phyloP scores from a whole-genome alignment of 2,329 filamentous ascomycete genomes.

The Zymoseptoria brevis region DNA sequence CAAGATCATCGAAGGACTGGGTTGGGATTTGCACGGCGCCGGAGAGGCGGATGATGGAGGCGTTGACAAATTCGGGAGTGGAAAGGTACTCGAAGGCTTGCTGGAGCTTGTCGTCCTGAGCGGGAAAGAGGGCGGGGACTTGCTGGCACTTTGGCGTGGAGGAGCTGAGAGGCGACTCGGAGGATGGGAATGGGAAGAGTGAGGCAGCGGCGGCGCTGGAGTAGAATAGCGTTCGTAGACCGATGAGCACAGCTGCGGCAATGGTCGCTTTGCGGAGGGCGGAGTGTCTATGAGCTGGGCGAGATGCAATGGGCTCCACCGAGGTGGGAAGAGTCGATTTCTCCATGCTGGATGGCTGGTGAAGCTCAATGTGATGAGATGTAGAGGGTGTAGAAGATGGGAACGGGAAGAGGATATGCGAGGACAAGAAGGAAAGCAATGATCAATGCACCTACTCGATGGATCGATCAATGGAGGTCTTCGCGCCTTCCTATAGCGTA shows the following conservation, averaged over 20 bases:
- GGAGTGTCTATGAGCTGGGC: neutral
- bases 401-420: neutral
- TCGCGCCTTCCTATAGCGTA: neutral
- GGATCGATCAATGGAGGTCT: neutral
- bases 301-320: neutral
- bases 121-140: constrained; percentile 23
- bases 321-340: neutral
- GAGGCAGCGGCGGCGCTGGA: neutral
- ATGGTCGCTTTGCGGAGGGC: neutral
- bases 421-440: neutral
- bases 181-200: neutral
- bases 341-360: neutral
- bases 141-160: constrained; percentile 20
- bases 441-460: neutral
- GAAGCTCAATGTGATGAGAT: neutral
- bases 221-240: neutral
- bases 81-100: constrained; percentile 26
- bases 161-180: neutral
- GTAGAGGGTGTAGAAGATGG: neutral
- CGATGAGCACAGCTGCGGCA: neutral
- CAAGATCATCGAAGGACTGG: constrained; percentile 50
- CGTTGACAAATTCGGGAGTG: constrained; percentile 25
- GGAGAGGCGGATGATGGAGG: constrained; percentile 41
- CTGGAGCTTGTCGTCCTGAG: constrained; percentile 19
- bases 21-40: constrained; percentile 49